Percentiles rank a stretch among this genome's conserved stretches.
phyloP scores from a whole-genome alignment of 306 rosid genomes.

The Crotalaria pallida region DNA sequence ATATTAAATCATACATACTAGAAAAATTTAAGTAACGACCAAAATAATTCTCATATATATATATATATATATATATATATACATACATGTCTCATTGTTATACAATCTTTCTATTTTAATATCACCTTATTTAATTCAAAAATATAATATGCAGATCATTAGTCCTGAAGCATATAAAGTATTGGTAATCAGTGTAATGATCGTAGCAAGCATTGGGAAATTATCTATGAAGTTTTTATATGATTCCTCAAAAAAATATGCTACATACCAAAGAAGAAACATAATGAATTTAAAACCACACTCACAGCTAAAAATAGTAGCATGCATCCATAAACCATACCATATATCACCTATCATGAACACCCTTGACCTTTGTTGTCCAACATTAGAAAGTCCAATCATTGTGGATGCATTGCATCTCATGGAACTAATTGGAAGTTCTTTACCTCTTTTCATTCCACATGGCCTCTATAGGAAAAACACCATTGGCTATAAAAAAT shows the following conservation, averaged over 20 bases:
- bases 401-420: slow-evolving; percentile 41
- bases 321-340: slow-evolving; percentile 34
- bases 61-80: too few relatives aligned
- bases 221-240: slow-evolving; percentile 31
- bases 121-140: neutral
- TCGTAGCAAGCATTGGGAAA: slow-evolving; percentile 30
- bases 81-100: too few relatives aligned
- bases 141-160: slow-evolving; percentile 29
- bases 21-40: too few relatives aligned
- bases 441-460: slow-evolving; percentile 39
- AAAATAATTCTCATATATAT: too few relatives aligned
- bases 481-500: neutral
- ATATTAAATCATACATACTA: too few relatives aligned
- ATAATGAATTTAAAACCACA: slow-evolving; percentile 19
- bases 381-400: slow-evolving; percentile 33
- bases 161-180: neutral
- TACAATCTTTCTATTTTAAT: too few relatives aligned
- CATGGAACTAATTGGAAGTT: slow-evolving; percentile 43
- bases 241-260: slow-evolving; percentile 51
- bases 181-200: slow-evolving; percentile 9
- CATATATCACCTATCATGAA: slow-evolving; percentile 32
- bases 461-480: slow-evolving; percentile 29
- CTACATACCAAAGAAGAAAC: slow-evolving; percentile 42
- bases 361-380: slow-evolving; percentile 34
- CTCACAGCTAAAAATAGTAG: slow-evolving; percentile 29